Evolutionary conservation across 345 rosid genomes (phyloP).

Genomic region (Aurinia saxatilis): DNA sequence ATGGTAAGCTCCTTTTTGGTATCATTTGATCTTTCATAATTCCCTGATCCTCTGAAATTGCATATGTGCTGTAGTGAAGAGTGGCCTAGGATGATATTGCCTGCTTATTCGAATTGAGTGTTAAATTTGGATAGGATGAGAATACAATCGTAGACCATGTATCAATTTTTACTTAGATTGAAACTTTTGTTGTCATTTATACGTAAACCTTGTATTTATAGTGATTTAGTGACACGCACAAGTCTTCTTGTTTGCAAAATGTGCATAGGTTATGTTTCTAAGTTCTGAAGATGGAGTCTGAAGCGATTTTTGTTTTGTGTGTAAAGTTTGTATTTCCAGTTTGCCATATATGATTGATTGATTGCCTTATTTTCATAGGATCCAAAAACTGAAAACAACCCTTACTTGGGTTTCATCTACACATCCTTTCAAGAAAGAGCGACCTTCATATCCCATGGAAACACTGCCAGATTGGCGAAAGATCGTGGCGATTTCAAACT

Average conservation of each 20-base stretch:
- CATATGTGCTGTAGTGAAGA: not conserved
- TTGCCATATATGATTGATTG: not conserved
- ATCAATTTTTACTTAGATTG: not conserved
- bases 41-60: not conserved
- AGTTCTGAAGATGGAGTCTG: no score
- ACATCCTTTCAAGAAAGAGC: conserved; percentile 81
- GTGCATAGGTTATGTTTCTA: no score
- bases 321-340: not conserved
- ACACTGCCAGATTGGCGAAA: conserved; percentile 63
- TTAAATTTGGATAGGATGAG: not conserved
- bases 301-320: not conserved
- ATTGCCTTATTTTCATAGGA: conserved; percentile 33
- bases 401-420: conserved; percentile 69
- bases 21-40: not conserved
- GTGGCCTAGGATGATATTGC: not conserved
- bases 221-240: no score
- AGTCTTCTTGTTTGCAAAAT: no score
- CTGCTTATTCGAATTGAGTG: not conserved
- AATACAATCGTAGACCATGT: not conserved
- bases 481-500: conserved; percentile 51
- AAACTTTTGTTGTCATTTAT: not conserved
- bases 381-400: conserved; percentile 69
- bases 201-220: not conserved
- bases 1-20: conserved; percentile 37
- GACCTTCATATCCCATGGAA: conserved; percentile 69